Evolutionary conservation across 441 rosid genomes (phyloP).

Genomic region (Erodium texanum): DNA sequence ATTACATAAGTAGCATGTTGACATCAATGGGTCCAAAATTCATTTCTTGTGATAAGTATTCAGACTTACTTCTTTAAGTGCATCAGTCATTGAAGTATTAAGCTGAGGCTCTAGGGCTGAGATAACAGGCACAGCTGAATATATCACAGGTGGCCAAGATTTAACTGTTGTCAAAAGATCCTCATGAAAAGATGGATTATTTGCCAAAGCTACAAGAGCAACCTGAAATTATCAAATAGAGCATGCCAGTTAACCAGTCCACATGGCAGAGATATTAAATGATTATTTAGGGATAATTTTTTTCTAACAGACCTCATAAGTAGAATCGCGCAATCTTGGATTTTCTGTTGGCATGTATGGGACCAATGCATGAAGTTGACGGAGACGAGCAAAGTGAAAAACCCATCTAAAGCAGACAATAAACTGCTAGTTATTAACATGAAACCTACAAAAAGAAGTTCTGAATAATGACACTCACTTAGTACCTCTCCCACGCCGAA

Average conservation of each 20-base stretch:
- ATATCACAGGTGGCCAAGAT: conserved; percentile 83
- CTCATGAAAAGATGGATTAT: conserved; percentile 69
- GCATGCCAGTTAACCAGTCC: conserved; percentile 9
- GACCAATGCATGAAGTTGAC: conserved; percentile 92
- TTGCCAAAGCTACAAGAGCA: conserved; percentile 95
- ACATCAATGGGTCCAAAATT: conserved; percentile 22
- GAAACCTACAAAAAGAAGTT: conserved; percentile 17
- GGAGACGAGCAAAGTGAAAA: conserved; percentile 98
- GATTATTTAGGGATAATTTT: conserved; percentile 9
- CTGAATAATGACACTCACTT: conserved; percentile 12
- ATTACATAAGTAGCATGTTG: conserved; percentile 16
- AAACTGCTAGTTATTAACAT: conserved; percentile 19
- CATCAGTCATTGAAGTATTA: conserved; percentile 91
- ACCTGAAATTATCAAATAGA: conserved; percentile 42
- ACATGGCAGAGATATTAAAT: conserved; percentile 6
- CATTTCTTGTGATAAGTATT: conserved; percentile 6
- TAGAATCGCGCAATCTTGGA: conserved; percentile 93
- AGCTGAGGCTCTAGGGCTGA: conserved; percentile 95
- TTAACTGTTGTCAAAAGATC: conserved; percentile 85
- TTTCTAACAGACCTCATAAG: conserved; percentile 66
- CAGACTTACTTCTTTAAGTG: conserved; percentile 75
- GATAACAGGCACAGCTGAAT: conserved; percentile 80
- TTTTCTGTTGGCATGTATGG: conserved; percentile 88
- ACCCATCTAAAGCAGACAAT: conserved; percentile 71
- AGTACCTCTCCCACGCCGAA: conserved; percentile 98